These are phyloP conservation scores for Linnemannia exigua DNA, from an alignment of 192 early-diverging fungal genomes.

Conservation along the genomic window DNA sequence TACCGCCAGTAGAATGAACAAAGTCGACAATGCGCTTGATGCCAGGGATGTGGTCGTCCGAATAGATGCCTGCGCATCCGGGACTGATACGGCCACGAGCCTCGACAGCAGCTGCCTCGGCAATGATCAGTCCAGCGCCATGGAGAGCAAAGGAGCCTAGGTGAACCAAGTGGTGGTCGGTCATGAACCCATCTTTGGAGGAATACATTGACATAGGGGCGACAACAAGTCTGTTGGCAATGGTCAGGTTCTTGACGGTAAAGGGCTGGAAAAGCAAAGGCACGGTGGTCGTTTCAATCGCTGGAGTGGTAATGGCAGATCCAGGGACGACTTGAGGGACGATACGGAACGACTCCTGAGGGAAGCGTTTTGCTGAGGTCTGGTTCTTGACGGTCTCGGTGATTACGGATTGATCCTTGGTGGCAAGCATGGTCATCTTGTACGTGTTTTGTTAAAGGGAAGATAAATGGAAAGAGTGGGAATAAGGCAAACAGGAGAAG, in stretches of 20 bases:
- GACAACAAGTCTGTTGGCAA: slow-evolving; percentile 85
- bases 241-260: slow-evolving; percentile 70
- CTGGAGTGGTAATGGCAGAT: neutral
- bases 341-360: slow-evolving; percentile 29
- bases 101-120: slow-evolving; percentile 83
- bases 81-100: slow-evolving; percentile 87
- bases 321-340: slow-evolving; percentile 17
- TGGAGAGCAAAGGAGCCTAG: slow-evolving; percentile 78
- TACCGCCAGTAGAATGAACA: slow-evolving; percentile 71
- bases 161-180: slow-evolving; percentile 78
- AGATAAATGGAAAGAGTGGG: too few species aligned
- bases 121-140: slow-evolving; percentile 84
- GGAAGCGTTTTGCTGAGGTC: neutral
- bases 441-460: too few species aligned
- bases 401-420: neutral
- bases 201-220: slow-evolving; percentile 90
- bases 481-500: too few species aligned
- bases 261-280: slow-evolving; percentile 77
- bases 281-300: neutral
- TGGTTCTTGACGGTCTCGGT: neutral
- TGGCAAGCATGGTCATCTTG: neutral
- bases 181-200: slow-evolving; percentile 73
- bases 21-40: slow-evolving; percentile 73
- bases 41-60: slow-evolving; percentile 81
- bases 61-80: slow-evolving; percentile 84